Evolutionary conservation across 495 filamentous ascomycete species (phyloP).

Genomic region (Penicillium nucicola): DNA sequence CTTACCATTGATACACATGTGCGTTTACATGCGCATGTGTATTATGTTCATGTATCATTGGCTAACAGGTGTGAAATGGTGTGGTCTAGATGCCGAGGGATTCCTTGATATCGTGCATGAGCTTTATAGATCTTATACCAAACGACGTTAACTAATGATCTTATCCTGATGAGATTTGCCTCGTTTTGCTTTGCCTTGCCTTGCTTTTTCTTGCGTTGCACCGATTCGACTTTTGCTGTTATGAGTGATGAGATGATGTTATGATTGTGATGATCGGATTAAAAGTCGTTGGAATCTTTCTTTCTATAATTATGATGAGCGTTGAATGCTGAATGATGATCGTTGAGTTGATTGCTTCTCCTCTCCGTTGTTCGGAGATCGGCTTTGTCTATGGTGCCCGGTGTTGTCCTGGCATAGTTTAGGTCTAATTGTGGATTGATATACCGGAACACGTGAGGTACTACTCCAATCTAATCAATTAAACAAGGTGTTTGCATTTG

Average conservation of each 20-base stretch:
- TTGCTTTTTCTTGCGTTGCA: too few relatives aligned
- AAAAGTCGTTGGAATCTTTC: constrained; percentile 10
- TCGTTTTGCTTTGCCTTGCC: too few relatives aligned
- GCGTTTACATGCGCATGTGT: too few relatives aligned
- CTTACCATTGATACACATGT: too few relatives aligned
- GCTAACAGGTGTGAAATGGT: background rate
- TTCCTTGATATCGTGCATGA: constrained; percentile 30
- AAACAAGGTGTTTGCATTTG: too few relatives aligned
- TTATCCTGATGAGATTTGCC: background rate
- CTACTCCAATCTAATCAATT: background rate
- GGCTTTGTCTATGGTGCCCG: background rate
- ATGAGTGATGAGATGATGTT: constrained; percentile 20
- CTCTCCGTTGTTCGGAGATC: too few relatives aligned
- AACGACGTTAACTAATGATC: background rate
- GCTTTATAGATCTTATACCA: background rate
- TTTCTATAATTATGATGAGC: background rate
- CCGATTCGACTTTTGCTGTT: background rate
- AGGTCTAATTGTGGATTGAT: too few relatives aligned
- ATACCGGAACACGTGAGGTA: background rate
- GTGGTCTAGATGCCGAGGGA: constrained; percentile 32
- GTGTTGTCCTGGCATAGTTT: too few relatives aligned
- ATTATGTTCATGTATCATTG: background rate
- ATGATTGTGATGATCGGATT: constrained; percentile 18
- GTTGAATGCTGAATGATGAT: too few relatives aligned
- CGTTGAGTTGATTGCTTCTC: too few relatives aligned